Evolutionary conservation across 345 rosid species (phyloP).

Genomic region (Nasturtium officinale): DNA sequence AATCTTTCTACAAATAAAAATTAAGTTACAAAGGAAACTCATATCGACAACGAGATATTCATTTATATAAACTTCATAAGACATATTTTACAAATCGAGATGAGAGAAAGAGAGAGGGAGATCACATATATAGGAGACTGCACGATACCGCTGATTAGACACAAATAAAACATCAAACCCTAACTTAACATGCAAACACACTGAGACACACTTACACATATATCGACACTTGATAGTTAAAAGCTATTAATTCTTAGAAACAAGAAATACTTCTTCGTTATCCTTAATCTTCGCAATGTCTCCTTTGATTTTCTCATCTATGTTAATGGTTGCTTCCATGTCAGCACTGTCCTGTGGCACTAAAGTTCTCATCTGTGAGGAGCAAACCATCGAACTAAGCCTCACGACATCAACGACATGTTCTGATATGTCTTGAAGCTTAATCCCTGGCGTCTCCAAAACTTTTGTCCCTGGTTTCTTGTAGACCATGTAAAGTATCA

Average conservation of each 20-base stretch:
- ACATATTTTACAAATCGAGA: slow-evolving; percentile 32
- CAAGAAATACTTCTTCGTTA: slow-evolving; percentile 25
- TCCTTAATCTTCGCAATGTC: slow-evolving; percentile 28
- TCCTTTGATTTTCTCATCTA: slow-evolving; percentile 40
- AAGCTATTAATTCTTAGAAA: slow-evolving; percentile 30
- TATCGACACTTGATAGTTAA: slow-evolving; percentile 17
- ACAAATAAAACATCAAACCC: slow-evolving; percentile 17
- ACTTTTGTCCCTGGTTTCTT: slow-evolving; percentile 51
- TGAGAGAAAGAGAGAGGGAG: slow-evolving; percentile 6
- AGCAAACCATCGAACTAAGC: slow-evolving; percentile 47
- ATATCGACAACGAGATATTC: not conserved
- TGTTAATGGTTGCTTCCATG: slow-evolving; percentile 40
- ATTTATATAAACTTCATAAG: not conserved
- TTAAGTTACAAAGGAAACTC: not conserved
- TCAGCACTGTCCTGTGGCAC: slow-evolving; percentile 45
- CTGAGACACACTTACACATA: slow-evolving; percentile 7
- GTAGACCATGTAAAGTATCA: slow-evolving; percentile 75
- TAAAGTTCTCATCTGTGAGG: slow-evolving; percentile 45
- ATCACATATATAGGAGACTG: not conserved
- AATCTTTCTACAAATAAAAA: too few relatives aligned
- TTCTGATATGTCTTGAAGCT: slow-evolving; percentile 52
- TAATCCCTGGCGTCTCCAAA: slow-evolving; percentile 45
- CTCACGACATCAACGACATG: slow-evolving; percentile 56
- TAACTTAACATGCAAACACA: slow-evolving; percentile 34
- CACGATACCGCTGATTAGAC: not conserved